phyloP scores from a whole-genome alignment of 768 basidiomycete genomes.

The Pulveroboletus ravenelii region DNA sequence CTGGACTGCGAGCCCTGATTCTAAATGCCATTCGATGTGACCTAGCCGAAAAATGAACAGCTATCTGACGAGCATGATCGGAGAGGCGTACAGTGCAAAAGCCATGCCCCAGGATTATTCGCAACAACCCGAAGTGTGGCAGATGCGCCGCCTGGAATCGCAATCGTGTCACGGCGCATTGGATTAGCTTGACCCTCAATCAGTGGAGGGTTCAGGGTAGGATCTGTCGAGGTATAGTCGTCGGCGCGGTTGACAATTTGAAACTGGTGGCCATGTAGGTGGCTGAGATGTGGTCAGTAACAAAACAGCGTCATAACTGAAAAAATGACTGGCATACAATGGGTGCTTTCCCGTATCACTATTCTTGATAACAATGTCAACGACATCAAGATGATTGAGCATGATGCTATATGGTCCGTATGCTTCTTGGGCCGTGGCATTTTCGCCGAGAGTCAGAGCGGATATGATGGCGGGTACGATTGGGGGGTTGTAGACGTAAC shows the following conservation, averaged over 20 bases:
- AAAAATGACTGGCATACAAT: slow-evolving; percentile 50
- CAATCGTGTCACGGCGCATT: slow-evolving; percentile 85
- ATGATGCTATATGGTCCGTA: slow-evolving; percentile 82
- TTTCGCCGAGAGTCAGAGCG: slow-evolving; percentile 66
- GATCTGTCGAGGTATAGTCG: slow-evolving; percentile 71
- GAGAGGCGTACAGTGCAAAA: slow-evolving; percentile 66
- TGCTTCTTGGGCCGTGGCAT: slow-evolving; percentile 59
- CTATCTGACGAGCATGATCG: not conserved
- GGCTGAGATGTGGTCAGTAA: slow-evolving; percentile 44
- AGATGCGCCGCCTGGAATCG: slow-evolving; percentile 62
- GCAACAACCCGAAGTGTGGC: slow-evolving; percentile 76
- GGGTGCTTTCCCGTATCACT: slow-evolving; percentile 74
- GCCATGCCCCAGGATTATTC: slow-evolving; percentile 91
- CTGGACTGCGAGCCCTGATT: slow-evolving; percentile 78
- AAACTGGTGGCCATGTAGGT: slow-evolving; percentile 86
- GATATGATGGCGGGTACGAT: slow-evolving; percentile 76
- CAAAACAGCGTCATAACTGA: not conserved
- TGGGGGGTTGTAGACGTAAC: slow-evolving; percentile 62
- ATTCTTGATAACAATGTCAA: slow-evolving; percentile 76
- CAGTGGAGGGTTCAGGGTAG: slow-evolving; percentile 73
- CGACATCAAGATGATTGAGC: slow-evolving; percentile 65
- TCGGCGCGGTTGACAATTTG: slow-evolving; percentile 70
- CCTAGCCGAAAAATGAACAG: slow-evolving; percentile 34
- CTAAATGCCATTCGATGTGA: slow-evolving; percentile 85
- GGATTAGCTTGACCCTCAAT: slow-evolving; percentile 80